Percentiles rank a stretch among this genome's conserved stretches.
These are phyloP conservation scores for Rostrohypoxylon terebratum DNA, from an alignment of 495 filamentous ascomycete genomes.

Conservation along the genomic window DNA sequence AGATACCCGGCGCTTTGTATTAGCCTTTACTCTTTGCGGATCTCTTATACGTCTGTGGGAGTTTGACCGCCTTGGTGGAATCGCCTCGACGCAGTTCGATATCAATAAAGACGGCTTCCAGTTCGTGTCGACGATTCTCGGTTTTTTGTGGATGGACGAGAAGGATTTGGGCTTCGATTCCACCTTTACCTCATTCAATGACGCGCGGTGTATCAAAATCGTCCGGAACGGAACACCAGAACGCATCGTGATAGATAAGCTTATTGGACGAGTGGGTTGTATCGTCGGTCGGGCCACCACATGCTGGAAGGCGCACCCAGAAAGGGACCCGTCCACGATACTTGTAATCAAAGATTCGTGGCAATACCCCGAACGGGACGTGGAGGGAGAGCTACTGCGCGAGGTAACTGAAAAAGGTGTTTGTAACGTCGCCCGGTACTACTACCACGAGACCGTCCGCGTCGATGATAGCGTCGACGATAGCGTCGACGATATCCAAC, in stretches of 20 bases:
- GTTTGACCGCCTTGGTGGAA: slow-evolving; percentile 62
- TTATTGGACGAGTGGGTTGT: slow-evolving; percentile 53
- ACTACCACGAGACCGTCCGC: slow-evolving; percentile 59
- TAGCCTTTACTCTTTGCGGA: slow-evolving; percentile 60
- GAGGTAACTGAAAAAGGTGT: slow-evolving; percentile 55
- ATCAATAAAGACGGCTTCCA: slow-evolving; percentile 61
- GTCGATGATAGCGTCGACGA: slow-evolving; percentile 48
- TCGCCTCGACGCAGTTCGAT: slow-evolving; percentile 60
- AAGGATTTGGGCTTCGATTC: slow-evolving; percentile 63
- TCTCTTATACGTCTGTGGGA: slow-evolving; percentile 53
- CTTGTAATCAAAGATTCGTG: slow-evolving; percentile 65
- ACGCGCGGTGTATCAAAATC: slow-evolving; percentile 55
- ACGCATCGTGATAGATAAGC: slow-evolving; percentile 58
- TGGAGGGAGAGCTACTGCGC: slow-evolving; percentile 57
- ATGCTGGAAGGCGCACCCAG: slow-evolving; percentile 59
- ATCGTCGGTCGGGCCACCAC: slow-evolving; percentile 60
- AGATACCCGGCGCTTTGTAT: slow-evolving; percentile 60
- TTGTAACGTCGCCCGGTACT: slow-evolving; percentile 56
- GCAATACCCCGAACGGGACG: slow-evolving; percentile 60
- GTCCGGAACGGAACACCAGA: slow-evolving; percentile 52
- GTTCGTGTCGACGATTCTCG: slow-evolving; percentile 60
- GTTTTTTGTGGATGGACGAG: slow-evolving; percentile 61
- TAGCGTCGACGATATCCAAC: slow-evolving; percentile 53
- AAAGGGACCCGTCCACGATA: slow-evolving; percentile 50
- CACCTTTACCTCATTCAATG: slow-evolving; percentile 57